phyloP scores from a whole-genome alignment of 768 basidiomycete species.

The Lentinula raphanica region DNA sequence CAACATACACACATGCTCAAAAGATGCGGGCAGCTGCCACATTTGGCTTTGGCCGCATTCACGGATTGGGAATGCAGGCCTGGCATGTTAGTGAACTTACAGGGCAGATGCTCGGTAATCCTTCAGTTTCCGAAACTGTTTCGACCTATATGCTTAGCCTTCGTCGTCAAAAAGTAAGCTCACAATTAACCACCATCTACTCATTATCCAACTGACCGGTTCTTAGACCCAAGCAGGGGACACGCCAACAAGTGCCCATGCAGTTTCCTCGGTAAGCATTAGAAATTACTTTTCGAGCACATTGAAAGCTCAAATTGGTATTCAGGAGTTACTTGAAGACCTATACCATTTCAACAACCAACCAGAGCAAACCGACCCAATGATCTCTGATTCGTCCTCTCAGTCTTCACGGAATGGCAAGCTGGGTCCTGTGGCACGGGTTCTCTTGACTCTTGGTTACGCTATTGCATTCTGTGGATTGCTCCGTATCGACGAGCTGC shows the following conservation, averaged over 20 bases:
- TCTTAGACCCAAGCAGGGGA: conserved; percentile 8
- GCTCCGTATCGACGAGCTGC: conserved; percentile 14
- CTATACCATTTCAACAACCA: no score
- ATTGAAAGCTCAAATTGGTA: no score
- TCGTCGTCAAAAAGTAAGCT: conserved; percentile 3
- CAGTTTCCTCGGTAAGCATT: conserved; percentile 12
- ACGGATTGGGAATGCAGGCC: conserved; percentile 6
- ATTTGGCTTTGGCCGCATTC: conserved; percentile 10
- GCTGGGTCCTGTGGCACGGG: background rate
- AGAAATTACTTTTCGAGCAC: no score
- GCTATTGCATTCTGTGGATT: conserved; percentile 12
- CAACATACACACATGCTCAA: conserved; percentile 10
- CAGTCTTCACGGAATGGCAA: background rate
- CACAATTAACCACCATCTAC: background rate
- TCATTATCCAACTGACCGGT: background rate
- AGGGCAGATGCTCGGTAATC: conserved; percentile 12
- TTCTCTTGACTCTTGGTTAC: background rate
- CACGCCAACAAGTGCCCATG: conserved; percentile 11
- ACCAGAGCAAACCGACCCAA: no score
- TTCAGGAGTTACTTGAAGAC: no score
- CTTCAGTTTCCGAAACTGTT: conserved; percentile 15
- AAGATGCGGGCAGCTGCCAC: background rate
- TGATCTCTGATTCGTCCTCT: no score
- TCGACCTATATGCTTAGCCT: conserved; percentile 15
- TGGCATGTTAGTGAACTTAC: conserved; percentile 13